Base-by-base conservation (phyloP, 768 basidiomycete genomes). In the Mycena albidolilacea region DNA sequence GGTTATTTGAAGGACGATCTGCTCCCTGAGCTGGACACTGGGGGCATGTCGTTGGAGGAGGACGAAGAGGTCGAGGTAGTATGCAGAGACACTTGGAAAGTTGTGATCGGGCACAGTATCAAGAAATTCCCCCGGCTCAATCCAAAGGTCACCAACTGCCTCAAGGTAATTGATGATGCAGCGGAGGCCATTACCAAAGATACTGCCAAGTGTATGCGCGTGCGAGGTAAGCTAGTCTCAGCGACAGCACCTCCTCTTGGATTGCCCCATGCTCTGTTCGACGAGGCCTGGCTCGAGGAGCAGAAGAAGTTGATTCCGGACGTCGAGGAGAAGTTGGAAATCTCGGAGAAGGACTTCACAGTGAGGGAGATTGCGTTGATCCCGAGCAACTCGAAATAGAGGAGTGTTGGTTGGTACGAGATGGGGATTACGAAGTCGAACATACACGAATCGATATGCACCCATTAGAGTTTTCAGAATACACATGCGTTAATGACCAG, bases 311-410 rank as follows among this genome's bases (percentile, higher is more conserved):
- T 10, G 10, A 15, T 23, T 41, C 37, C 48, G 3, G 35, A 41
- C 7, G 10, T 39, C 50, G 30, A 52, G 30, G 50, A 52, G 23
- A 19, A 52, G 9, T 14, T 64, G 48, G 19, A 38, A 10, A 54
- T 64, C n/a, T 54, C 63, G n/a, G 35, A 52, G 5, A 17, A 64
- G 37, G 63, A n/a, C 3, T 64, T 64, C 48, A 17, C 8, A 21
- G 2, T 62, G 23, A 62, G 44, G 60, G 43, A 62, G 21, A 62
- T 62, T 60, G 19, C 17, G 39, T 1, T 21, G 17, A 19, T 2
- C 38, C 15, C 2, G 35, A 11, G 21, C n/a, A n/a, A 43, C 7
- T 19, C 59, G 39, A 21, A 19, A 10, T 41, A 41, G 59, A 5
- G 14, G 59, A 21, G 30, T 43, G 8, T 12, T 7, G 43, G 19